Evolutionary conservation across 306 rosid species (phyloP).

Genomic region (Quercus berberidifolia): DNA sequence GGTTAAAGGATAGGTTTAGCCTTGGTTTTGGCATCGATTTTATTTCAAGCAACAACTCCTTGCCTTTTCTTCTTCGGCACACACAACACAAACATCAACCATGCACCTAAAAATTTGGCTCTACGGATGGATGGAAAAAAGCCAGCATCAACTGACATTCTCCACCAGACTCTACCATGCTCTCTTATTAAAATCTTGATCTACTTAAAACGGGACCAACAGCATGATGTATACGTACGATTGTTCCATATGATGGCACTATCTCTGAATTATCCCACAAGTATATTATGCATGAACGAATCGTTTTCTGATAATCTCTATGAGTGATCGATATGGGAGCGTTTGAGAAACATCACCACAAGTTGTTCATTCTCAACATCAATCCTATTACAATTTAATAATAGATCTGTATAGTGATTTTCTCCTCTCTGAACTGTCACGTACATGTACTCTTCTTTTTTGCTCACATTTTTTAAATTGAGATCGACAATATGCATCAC

Average conservation of each 20-base stretch:
- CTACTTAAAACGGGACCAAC: conserved; percentile 29
- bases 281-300: conserved; percentile 15
- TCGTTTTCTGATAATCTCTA: background rate
- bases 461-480: conserved; percentile 10
- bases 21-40: conserved; percentile 29
- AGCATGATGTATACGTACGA: conserved; percentile 1
- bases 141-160: conserved; percentile 17
- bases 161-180: conserved; percentile 20
- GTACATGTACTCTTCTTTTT: background rate
- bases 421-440: conserved; percentile 19
- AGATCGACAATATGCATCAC: conserved; percentile 3
- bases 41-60: conserved; percentile 35
- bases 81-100: conserved; percentile 26
- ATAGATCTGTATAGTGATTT: conserved; percentile 14
- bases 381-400: background rate
- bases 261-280: conserved; percentile 31
- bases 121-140: conserved; percentile 7
- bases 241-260: conserved; percentile 12
- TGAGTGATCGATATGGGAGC: background rate
- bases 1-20: conserved; percentile 22
- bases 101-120: conserved; percentile 21
- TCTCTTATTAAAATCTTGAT: conserved; percentile 25
- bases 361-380: conserved; percentile 12
- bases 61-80: conserved; percentile 4
- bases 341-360: conserved; percentile 9